Percentiles rank a stretch among this genome's conserved stretches.
Evolutionary conservation across 768 basidiomycete species (phyloP).

Genomic region (Hortiboletus flavorubellus): DNA sequence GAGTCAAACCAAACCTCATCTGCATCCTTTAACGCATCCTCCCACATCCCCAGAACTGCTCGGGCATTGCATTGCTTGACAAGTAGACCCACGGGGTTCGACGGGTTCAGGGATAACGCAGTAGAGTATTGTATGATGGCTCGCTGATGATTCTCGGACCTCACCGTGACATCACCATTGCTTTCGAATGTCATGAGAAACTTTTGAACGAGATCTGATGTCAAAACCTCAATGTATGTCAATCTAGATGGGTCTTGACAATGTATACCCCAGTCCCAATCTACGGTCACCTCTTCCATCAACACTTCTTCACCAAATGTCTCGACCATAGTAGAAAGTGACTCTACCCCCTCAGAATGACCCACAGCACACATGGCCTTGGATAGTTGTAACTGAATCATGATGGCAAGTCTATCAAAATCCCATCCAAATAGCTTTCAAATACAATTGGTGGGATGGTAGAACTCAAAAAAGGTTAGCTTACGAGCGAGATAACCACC

Average conservation of each 20-base stretch:
- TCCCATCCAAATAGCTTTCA: slow-evolving; percentile 12
- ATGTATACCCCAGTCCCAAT: background rate
- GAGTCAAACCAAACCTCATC: background rate
- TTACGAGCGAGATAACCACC: background rate
- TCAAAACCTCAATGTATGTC: no score
- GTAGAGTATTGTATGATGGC: slow-evolving; percentile 6
- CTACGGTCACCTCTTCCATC: background rate
- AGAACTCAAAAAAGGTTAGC: accelerated
- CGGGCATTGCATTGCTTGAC: slow-evolving; percentile 6
- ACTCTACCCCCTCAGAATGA: background rate
- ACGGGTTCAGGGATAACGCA: background rate
- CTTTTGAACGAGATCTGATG: background rate
- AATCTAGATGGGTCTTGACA: no score
- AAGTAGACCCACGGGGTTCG: background rate
- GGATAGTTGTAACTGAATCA: background rate
- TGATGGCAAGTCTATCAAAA: slow-evolving; percentile 3
- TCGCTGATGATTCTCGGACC: background rate
- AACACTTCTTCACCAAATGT: background rate
- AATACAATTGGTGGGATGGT: background rate
- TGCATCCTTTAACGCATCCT: slow-evolving; percentile 11
- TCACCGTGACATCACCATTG: background rate
- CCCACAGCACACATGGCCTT: background rate
- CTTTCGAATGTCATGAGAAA: background rate
- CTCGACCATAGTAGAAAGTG: background rate
- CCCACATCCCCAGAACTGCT: background rate